Conservation (phyloP, 768 basidiomycete species). For the Dendrothele bispora region DNA sequence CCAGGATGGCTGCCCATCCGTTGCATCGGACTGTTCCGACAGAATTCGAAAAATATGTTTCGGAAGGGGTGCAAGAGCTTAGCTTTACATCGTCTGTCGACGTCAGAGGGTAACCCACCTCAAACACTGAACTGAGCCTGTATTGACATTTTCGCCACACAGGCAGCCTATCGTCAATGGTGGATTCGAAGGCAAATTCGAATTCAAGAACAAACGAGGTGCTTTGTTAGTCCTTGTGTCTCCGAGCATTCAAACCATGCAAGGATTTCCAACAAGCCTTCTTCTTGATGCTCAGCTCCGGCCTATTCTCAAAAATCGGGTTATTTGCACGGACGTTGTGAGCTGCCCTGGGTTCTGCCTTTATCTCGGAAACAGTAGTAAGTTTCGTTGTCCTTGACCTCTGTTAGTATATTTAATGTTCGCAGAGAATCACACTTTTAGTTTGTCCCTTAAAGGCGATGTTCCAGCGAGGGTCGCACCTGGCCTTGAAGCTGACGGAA, state of each 20-base stretch:
- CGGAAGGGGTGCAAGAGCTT: neutral
- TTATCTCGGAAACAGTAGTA: slow-evolving; percentile 2
- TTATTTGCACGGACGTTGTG: slow-evolving; percentile 2
- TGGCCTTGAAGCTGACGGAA: neutral
- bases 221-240: neutral
- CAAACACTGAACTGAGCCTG: too few relatives aligned
- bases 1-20: slow-evolving; percentile 1
- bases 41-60: neutral
- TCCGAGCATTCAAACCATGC: neutral
- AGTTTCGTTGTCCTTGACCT: neutral
- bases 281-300: neutral
- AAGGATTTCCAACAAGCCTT: neutral
- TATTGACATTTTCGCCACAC: too few relatives aligned
- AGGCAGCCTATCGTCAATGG: neutral
- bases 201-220: neutral
- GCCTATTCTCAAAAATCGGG: neutral
- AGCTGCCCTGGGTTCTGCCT: slow-evolving; percentile 3
- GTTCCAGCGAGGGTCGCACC: neutral
- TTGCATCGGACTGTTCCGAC: neutral
- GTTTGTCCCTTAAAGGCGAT: neutral
- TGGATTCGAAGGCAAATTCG: neutral
- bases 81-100: neutral
- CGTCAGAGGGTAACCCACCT: neutral
- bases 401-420: neutral
- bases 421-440: slow-evolving; percentile 1